Percentiles rank a stretch among this genome's conserved stretches.
These are phyloP conservation scores for Nothomitra cinnamomea DNA, from an alignment of 2,329 filamentous ascomycete species.

Conservation along the genomic window DNA sequence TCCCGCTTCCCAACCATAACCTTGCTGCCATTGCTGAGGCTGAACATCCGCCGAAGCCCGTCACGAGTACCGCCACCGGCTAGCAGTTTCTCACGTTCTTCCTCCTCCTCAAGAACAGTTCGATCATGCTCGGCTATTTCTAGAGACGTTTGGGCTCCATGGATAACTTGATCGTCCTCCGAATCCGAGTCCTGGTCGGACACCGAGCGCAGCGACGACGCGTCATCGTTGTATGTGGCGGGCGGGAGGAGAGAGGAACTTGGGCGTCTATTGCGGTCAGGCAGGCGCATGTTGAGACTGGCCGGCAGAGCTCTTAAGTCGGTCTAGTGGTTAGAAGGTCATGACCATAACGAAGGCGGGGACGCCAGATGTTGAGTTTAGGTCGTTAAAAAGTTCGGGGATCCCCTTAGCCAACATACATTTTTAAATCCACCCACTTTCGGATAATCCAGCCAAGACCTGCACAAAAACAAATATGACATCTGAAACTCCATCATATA, in stretches of 20 bases:
- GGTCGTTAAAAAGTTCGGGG: too few relatives aligned
- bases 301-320: background rate
- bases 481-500: too few relatives aligned
- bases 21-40: slow-evolving; percentile 21
- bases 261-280: background rate
- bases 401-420: too few relatives aligned
- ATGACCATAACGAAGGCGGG: too few relatives aligned
- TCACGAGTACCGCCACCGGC: slow-evolving; percentile 30
- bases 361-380: too few relatives aligned
- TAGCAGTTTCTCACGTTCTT: slow-evolving; percentile 47
- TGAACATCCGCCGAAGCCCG: slow-evolving; percentile 24
- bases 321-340: background rate
- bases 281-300: background rate
- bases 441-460: too few relatives aligned
- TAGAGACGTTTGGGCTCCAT: slow-evolving; percentile 41
- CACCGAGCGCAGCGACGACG: slow-evolving; percentile 29
- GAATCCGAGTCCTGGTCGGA: slow-evolving; percentile 58
- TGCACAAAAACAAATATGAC: too few relatives aligned
- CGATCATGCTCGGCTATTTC: slow-evolving; percentile 55
- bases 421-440: too few relatives aligned
- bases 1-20: slow-evolving; percentile 33
- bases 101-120: slow-evolving; percentile 57
- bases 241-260: slow-evolving; percentile 37
- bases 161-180: slow-evolving; percentile 54
- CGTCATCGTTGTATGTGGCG: slow-evolving; percentile 49